These are phyloP conservation scores for Diutina catenulata DNA, from an alignment of 1,139 yeast species.

Conservation along the genomic window DNA sequence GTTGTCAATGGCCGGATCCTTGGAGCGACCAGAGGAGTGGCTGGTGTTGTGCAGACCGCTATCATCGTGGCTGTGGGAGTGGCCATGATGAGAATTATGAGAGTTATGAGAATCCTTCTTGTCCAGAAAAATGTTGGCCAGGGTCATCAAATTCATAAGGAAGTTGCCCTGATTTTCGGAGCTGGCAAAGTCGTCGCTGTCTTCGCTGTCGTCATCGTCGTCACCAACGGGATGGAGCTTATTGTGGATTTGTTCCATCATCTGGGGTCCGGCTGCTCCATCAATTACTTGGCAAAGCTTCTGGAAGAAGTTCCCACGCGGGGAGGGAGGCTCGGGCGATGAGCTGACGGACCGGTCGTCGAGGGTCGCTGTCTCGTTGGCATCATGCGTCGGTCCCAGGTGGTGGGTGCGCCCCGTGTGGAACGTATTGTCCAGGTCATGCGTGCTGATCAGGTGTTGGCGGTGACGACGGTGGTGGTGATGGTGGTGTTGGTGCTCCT, in stretches of 20 bases:
- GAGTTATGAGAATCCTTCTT: not conserved
- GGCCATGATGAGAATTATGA: not conserved
- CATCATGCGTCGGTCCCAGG: not conserved
- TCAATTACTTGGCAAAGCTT: not conserved
- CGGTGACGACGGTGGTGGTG: no score
- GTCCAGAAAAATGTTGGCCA: not conserved
- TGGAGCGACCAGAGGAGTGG: not conserved
- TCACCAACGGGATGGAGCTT: not conserved
- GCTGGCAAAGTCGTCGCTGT: not conserved
- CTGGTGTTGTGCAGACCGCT: no score
- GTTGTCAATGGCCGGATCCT: no score
- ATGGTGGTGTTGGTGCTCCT: not conserved
- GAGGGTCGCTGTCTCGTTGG: not conserved
- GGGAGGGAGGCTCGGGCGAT: not conserved
- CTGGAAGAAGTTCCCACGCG: not conserved
- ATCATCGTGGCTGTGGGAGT: no score
- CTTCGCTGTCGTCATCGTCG: not conserved
- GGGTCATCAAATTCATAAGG: not conserved
- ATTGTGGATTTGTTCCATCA: not conserved
- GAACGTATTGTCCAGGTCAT: not conserved
- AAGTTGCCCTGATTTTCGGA: slow-evolving; percentile 5
- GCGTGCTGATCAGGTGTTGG: no score
- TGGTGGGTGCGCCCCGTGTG: not conserved
- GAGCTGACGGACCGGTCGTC: not conserved
- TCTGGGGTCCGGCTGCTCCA: not conserved